Base-by-base conservation (phyloP, 805 yeast genomes). In the Metschnikowia corniflorae region DNA sequence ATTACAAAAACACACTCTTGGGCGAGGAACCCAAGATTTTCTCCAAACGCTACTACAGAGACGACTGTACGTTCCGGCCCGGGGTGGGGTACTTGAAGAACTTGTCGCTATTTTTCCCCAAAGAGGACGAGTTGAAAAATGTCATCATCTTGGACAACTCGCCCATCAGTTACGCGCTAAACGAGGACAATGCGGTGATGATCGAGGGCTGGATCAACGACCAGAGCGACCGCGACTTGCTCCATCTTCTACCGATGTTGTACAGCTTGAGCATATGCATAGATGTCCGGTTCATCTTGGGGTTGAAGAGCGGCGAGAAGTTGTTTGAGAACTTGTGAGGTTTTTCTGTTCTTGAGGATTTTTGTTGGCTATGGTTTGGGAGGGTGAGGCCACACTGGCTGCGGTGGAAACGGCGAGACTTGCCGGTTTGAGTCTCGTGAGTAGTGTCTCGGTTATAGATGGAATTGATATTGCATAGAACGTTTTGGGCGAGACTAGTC, bases 121-220 rank as follows among this genome's bases (percentile, higher is more conserved):
- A 86, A 51, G 95, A 88, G 49, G 71, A 65, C 49, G 93, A 80
- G 53, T 73, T 85, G 36, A 73, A 80, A 42, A 77, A 77, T 49
- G 75, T 85, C 26, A 68, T 91, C 39, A 82, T 93, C 24, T 73
- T 93, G 33, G 98, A 93, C 63, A 93, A 93, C 63, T 87, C 96
- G 8, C 97, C 97, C 1, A 75, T 88, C 17, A 83, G 95, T 53
- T 93, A 86, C 57, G 80, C 86, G 12, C 63, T 77, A 57, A 89
- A 91, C 58, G 86, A 80, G 41, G 81, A 81, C 47, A 93, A 93
- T 54, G 98, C 96, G 2, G 82, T 93, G 16, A 80, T 83, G 65
- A 87, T 93, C 6, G 96, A 89, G 61, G 97, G 98, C 30, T 93
- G 98, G 98, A 87, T 93, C 44, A 86, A 85, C 54, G 98, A 93